phyloP scores from a whole-genome alignment of 2,329 filamentous ascomycete genomes.

The Alternaria arborescens region DNA sequence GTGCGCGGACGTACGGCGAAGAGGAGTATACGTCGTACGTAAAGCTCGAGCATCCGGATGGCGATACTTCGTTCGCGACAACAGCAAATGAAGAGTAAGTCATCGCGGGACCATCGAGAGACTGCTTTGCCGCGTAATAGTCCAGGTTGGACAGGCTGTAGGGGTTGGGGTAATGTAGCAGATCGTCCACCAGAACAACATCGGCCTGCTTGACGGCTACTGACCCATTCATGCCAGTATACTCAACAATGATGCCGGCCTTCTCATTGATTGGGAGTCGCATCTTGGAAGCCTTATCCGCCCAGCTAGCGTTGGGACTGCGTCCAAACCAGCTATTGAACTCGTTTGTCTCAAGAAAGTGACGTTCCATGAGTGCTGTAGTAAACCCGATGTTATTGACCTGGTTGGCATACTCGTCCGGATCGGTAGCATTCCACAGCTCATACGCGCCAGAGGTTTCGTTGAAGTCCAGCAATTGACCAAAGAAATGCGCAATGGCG shows the following conservation, averaged over 20 bases:
- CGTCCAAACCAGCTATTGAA: constrained; percentile 66
- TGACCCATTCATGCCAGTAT: constrained; percentile 71
- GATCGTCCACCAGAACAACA: constrained; percentile 72
- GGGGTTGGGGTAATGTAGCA: constrained; percentile 67
- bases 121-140: constrained; percentile 75
- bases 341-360: constrained; percentile 64
- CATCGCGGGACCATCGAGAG: constrained; percentile 74
- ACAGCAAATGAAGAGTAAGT: constrained; percentile 76
- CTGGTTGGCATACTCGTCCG: constrained; percentile 74
- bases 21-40: constrained; percentile 72
- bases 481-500: constrained; percentile 68
- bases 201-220: constrained; percentile 74
- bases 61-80: constrained; percentile 70
- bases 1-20: constrained; percentile 70
- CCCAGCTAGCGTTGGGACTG: constrained; percentile 66
- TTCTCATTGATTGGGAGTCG: constrained; percentile 61
- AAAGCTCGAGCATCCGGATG: constrained; percentile 72
- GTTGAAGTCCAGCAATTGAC: constrained; percentile 68
- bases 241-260: constrained; percentile 70
- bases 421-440: constrained; percentile 71
- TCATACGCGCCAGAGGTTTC: constrained; percentile 48
- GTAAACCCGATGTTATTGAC: constrained; percentile 75
- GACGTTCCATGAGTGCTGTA: constrained; percentile 67
- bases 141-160: constrained; percentile 67
- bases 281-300: constrained; percentile 64